phyloP scores from a whole-genome alignment of 768 basidiomycete genomes.

The Gautieria morchelliformis region DNA sequence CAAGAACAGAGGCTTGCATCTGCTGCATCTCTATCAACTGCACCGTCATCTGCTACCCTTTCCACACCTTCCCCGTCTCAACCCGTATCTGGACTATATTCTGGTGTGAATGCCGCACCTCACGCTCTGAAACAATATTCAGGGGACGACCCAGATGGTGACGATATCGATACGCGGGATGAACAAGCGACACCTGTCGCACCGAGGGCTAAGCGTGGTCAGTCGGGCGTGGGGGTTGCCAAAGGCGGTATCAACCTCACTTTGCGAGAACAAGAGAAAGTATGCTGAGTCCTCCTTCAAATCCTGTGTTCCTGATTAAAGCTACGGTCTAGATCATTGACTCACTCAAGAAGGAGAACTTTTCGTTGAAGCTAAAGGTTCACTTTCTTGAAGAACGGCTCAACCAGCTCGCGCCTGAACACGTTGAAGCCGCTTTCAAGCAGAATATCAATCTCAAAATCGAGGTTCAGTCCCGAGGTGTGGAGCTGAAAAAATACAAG shows the following conservation, averaged over 20 bases:
- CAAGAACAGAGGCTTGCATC: neutral
- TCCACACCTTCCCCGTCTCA: slow-evolving; percentile 16
- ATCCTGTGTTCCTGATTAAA: neutral
- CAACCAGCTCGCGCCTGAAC: slow-evolving; percentile 81
- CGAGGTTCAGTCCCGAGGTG: slow-evolving; percentile 79
- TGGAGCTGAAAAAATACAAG: slow-evolving; percentile 88
- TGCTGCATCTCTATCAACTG: slow-evolving; percentile 6
- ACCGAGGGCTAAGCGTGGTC: slow-evolving; percentile 34
- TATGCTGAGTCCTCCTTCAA: neutral
- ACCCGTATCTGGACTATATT: neutral
- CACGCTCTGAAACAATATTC: neutral
- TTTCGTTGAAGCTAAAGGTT: slow-evolving; percentile 90
- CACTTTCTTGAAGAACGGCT: slow-evolving; percentile 93
- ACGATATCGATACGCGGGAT: slow-evolving; percentile 23
- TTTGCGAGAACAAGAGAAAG: slow-evolving; percentile 94
- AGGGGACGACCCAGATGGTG: neutral
- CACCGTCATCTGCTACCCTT: slow-evolving; percentile 14
- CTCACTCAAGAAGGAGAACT: slow-evolving; percentile 93
- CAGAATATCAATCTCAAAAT: slow-evolving; percentile 92
- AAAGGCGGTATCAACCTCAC: slow-evolving; percentile 51
- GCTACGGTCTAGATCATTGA: slow-evolving; percentile 71
- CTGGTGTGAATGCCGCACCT: neutral
- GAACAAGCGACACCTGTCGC: slow-evolving; percentile 42
- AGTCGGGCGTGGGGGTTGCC: slow-evolving; percentile 25
- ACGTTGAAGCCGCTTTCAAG: slow-evolving; percentile 84